Evolutionary conservation across 345 rosid species (phyloP).

Genomic region (Gossypium turneri): DNA sequence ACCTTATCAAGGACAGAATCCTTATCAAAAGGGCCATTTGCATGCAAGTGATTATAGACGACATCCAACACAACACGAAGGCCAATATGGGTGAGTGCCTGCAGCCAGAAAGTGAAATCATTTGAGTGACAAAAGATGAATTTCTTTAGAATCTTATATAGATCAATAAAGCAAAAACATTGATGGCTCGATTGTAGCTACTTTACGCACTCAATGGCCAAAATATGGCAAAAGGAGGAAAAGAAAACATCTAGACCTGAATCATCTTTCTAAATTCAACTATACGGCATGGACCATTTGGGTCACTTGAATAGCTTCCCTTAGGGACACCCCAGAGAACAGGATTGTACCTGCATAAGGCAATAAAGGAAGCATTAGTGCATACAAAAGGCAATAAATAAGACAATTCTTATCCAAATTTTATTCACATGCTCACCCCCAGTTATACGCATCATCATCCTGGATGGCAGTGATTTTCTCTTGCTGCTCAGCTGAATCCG

Average conservation of each 20-base stretch:
- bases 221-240: neutral
- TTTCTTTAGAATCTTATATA: conserved; percentile 2
- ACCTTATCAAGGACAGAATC: conserved; percentile 95
- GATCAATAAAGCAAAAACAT: conserved; percentile 10
- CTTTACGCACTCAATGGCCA: neutral
- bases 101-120: conserved; percentile 19
- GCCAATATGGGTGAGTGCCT: conserved; percentile 68
- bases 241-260: conserved; percentile 52
- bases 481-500: conserved; percentile 86
- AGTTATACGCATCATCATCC: conserved; percentile 80
- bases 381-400: neutral
- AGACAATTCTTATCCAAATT: neutral
- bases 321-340: conserved; percentile 95
- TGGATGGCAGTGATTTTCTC: conserved; percentile 62
- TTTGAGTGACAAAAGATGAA: conserved; percentile 2
- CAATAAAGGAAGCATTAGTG: conserved; percentile 13
- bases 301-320: conserved; percentile 90
- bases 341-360: conserved; percentile 76
- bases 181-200: conserved; percentile 6
- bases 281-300: conserved; percentile 67
- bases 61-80: conserved; percentile 82
- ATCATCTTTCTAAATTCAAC: conserved; percentile 90
- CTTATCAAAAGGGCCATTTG: conserved; percentile 69
- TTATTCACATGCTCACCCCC: conserved; percentile 66
- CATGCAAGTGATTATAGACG: conserved; percentile 93